Percentiles rank a stretch among this genome's conserved stretches.
phyloP scores from a whole-genome alignment of 495 filamentous ascomycete genomes.

The Cryomyces antarcticus region DNA sequence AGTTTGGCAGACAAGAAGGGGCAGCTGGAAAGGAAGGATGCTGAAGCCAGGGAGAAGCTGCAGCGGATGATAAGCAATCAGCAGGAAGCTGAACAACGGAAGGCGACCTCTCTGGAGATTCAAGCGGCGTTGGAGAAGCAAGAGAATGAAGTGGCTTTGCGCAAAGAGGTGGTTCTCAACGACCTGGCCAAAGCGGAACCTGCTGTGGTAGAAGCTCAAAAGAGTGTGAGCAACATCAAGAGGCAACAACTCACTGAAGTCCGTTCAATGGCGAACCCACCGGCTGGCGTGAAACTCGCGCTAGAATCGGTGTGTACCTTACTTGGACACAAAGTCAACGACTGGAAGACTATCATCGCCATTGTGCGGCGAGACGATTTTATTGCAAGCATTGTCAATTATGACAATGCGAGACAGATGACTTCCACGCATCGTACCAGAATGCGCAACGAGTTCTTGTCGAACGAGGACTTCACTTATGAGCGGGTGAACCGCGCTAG shows the following conservation, averaged over 20 bases:
- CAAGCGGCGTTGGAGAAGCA: conserved; percentile 73
- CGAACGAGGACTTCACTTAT: conserved; percentile 84
- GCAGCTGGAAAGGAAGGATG: conserved; percentile 82
- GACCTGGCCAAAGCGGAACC: conserved; percentile 87
- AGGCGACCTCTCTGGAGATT: conserved; percentile 69
- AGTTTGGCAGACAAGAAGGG: conserved; percentile 86
- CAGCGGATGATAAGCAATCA: conserved; percentile 95
- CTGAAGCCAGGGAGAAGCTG: conserved; percentile 89
- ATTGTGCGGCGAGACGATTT: conserved; percentile 86
- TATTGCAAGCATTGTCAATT: conserved; percentile 93
- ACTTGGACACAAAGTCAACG: conserved; percentile 71
- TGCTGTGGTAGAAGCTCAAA: conserved; percentile 77
- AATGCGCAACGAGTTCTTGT: conserved; percentile 85
- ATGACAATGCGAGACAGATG: conserved; percentile 93
- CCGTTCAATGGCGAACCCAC: conserved; percentile 83
- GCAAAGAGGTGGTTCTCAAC: conserved; percentile 64
- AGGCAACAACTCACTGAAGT: conserved; percentile 92
- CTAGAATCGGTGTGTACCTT: conserved; percentile 89
- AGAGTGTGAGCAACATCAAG: conserved; percentile 95
- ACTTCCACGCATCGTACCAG: conserved; percentile 56
- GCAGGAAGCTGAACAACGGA: conserved; percentile 82
- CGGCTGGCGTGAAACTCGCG: conserved; percentile 72
- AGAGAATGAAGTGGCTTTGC: conserved; percentile 66
- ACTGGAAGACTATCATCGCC: conserved; percentile 76
- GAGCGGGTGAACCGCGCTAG: conserved; percentile 88